Base-by-base conservation (phyloP, 1,284 basidiomycete species). In the Ustilago tritici region DNA sequence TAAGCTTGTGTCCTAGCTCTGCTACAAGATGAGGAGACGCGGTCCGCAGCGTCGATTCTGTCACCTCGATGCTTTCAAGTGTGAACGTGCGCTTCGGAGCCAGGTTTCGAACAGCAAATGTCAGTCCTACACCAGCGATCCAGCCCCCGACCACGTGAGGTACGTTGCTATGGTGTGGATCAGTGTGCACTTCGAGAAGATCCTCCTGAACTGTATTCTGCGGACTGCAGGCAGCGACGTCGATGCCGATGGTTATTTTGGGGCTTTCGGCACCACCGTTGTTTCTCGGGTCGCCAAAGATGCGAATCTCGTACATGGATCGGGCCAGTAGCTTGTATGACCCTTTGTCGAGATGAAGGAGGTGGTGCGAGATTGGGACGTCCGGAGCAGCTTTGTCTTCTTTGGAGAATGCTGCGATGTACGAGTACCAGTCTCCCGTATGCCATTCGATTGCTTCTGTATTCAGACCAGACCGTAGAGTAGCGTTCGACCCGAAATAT, bases 391-490 rank as follows among this genome's bases (percentile, higher is more conserved):
- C 35, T 14, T 14, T 11, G 35, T 55, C 57, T 32, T 79, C 62
- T 7, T 56, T 52, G 1, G 65, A 40, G 38, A 68, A 63, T 0
- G 61, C 65, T 31, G 63, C 66, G 10, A 77, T 76, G 62, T 81
- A 81, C 34, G 67, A 73, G 61, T 81, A 81, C 67, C 62, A 77
- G 56, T 81, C 79, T 23, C 77, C 79, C 1, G 56, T 76, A 50
- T 77, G 69, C 77, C 79, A 81, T 53, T 69, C 57, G 35, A 79
- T 52, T 15, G 63, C 55, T 5, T 49, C 41, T 12, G 50, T 14
- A 23, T 36, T 2, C 19, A 19, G 28, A 3, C 34, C 61, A 4
- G 17, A 11, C 15, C 15, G 11, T 17, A 4, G 15, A 40, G 38
- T 14, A n/a, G 15, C 9, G 4, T 9, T 32, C 6, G 14, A 1